Evolutionary conservation across 306 rosid species (phyloP).

Genomic region (Cucurbita maxima): DNA sequence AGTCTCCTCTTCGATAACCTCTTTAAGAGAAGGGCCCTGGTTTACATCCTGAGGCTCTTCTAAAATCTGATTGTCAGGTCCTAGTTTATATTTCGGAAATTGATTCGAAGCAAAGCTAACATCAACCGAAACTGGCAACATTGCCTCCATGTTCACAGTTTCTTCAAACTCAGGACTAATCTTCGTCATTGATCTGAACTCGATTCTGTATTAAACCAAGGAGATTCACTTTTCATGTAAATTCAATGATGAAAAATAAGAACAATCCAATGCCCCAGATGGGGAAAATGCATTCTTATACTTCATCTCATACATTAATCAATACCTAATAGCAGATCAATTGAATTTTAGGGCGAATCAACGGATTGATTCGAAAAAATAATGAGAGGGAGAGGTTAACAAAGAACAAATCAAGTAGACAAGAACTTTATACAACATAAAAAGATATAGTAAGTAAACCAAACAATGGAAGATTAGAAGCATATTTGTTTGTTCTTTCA

Average conservation of each 20-base stretch:
- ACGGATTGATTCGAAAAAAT: too few relatives aligned
- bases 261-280: background rate
- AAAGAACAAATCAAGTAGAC: background rate
- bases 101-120: constrained; percentile 62
- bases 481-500: background rate
- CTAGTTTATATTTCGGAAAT: constrained; percentile 80
- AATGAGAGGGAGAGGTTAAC: background rate
- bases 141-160: constrained; percentile 37
- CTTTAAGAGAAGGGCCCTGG: constrained; percentile 59
- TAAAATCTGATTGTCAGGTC: constrained; percentile 58
- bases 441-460: background rate
- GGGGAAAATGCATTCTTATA: background rate
- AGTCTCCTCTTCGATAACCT: constrained; percentile 67
- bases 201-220: background rate
- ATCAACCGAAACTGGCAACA: constrained; percentile 68
- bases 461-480: background rate
- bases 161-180: constrained; percentile 65
- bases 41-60: constrained; percentile 59
- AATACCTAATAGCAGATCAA: background rate
- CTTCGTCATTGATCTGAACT: constrained; percentile 50
- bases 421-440: background rate
- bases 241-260: constrained; percentile 1
- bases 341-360: background rate
- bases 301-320: background rate
- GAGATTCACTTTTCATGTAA: background rate